These are phyloP conservation scores for Pouteria campechiana DNA, from an alignment of 179 eudicot species.

Conservation along the genomic window DNA sequence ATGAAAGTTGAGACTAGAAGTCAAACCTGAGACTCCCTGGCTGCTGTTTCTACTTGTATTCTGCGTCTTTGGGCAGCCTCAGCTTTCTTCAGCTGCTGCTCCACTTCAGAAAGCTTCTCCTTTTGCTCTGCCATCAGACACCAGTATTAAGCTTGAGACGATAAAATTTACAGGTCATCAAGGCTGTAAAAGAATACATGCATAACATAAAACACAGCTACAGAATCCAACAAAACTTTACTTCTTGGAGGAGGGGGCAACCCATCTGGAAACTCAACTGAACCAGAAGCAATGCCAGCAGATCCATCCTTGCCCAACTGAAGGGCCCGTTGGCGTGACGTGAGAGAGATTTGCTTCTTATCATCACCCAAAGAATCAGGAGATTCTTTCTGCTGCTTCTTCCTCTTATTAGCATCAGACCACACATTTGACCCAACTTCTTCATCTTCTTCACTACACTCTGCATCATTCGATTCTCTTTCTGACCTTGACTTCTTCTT, in stretches of 20 bases:
- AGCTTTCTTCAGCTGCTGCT: conserved; percentile 82
- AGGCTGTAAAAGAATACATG: not conserved
- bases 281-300: conserved; percentile 37
- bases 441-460: conserved; percentile 63
- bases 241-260: conserved; percentile 84
- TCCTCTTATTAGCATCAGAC: conserved; percentile 41
- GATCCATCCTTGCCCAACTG: conserved; percentile 59
- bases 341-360: conserved; percentile 64
- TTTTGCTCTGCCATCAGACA: conserved; percentile 52
- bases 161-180: not conserved
- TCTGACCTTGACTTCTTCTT: conserved; percentile 41
- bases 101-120: conserved; percentile 83
- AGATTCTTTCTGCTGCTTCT: conserved; percentile 44
- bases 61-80: conserved; percentile 94
- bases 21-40: conserved; percentile 77
- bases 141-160: not conserved
- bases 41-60: conserved; percentile 86
- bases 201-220: not conserved
- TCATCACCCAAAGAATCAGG: conserved; percentile 43
- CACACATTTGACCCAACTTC: conserved; percentile 45
- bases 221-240: conserved; percentile 15
- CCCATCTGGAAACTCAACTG: conserved; percentile 80
- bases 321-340: conserved; percentile 83
- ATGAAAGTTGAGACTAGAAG: not conserved
- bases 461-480: conserved; percentile 41